Evolutionary conservation across 2,329 filamentous ascomycete species (phyloP).

Genomic region (Torrubiellomyces zombiae): DNA sequence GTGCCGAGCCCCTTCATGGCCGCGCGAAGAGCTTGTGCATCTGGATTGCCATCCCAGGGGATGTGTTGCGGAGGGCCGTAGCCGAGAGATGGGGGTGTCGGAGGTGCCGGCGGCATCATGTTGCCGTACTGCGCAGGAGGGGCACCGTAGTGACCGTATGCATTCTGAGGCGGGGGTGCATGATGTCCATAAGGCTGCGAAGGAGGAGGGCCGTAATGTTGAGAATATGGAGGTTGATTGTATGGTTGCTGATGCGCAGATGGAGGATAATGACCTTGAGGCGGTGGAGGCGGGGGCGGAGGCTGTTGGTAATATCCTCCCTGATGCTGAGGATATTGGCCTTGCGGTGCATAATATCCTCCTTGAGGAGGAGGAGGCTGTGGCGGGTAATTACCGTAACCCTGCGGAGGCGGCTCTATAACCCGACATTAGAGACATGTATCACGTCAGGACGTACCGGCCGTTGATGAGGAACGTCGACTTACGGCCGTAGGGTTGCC

Average conservation of each 20-base stretch:
- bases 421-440: too few relatives aligned
- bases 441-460: too few relatives aligned
- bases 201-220: conserved; percentile 25
- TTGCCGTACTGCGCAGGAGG: conserved; percentile 19
- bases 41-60: conserved; percentile 47
- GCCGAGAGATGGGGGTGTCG: conserved; percentile 52
- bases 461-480: conserved; percentile 6
- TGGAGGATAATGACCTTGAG: conserved; percentile 7
- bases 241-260: conserved; percentile 9
- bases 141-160: conserved; percentile 15
- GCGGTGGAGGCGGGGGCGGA: conserved; percentile 11
- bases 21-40: conserved; percentile 55
- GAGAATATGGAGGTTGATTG: too few relatives aligned
- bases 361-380: conserved; percentile 9
- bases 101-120: conserved; percentile 24
- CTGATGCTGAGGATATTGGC: conserved; percentile 17
- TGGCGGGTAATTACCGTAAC: conserved; percentile 18
- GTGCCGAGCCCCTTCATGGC: conserved; percentile 94
- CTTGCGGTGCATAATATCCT: conserved; percentile 11
- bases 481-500: conserved; percentile 19
- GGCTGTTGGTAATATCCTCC: conserved; percentile 14
- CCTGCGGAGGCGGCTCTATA: conserved; percentile 18
- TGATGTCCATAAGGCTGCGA: conserved; percentile 8
- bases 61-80: conserved; percentile 59
- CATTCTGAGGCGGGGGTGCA: conserved; percentile 9